Conservation (phyloP, 805 yeast genomes). For the Wickerhamiella lipophila region DNA sequence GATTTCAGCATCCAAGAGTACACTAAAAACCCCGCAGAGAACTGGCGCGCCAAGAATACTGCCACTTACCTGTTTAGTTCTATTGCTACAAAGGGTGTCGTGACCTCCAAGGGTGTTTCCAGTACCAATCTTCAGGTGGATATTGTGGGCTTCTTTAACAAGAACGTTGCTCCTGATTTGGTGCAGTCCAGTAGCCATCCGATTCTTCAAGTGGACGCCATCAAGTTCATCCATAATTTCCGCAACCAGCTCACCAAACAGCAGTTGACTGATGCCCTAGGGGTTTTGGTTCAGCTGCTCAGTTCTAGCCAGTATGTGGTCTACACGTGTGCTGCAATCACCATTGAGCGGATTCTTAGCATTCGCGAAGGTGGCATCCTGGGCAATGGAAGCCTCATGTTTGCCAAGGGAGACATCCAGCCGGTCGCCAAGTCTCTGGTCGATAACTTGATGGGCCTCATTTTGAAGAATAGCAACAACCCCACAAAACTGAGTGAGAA, state of each 20-base stretch:
- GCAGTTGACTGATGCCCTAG: conserved; percentile 68
- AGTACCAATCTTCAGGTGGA: conserved; percentile 76
- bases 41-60: conserved; percentile 81
- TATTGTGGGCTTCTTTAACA: conserved; percentile 72
- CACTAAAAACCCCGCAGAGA: conserved; percentile 31
- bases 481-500: conserved; percentile 93
- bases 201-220: conserved; percentile 80
- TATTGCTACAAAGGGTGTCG: conserved; percentile 78
- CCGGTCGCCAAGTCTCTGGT: conserved; percentile 48
- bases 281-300: conserved; percentile 61
- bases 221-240: conserved; percentile 76
- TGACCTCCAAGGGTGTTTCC: conserved; percentile 78
- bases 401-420: conserved; percentile 59
- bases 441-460: conserved; percentile 51
- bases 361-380: conserved; percentile 40
- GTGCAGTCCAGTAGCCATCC: conserved; percentile 48
- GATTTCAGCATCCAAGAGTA: conserved; percentile 48
- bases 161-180: conserved; percentile 72
- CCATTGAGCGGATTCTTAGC: conserved; percentile 77
- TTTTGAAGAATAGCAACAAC: conserved; percentile 43
- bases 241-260: conserved; percentile 85
- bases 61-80: conserved; percentile 79
- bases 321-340: conserved; percentile 85
- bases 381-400: conserved; percentile 36
- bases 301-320: conserved; percentile 60